phyloP scores from a whole-genome alignment of 768 basidiomycete genomes.

The Termitomyces sp. region DNA sequence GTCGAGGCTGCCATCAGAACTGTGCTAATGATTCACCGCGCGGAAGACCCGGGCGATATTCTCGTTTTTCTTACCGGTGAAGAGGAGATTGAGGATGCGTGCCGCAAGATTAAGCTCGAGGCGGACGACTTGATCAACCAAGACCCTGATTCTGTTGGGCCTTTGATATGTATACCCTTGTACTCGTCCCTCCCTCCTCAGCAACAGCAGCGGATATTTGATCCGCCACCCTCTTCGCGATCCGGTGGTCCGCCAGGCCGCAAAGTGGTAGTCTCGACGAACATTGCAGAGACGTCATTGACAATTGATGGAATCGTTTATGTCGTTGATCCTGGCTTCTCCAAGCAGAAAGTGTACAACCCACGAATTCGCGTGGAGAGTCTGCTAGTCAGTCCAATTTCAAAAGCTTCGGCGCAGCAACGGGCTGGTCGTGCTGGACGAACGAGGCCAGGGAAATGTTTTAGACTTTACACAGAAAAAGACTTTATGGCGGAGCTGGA shows the following conservation, averaged over 20 bases:
- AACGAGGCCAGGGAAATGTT: slow-evolving; percentile 95
- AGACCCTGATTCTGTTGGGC: slow-evolving; percentile 74
- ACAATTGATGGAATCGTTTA: slow-evolving; percentile 99
- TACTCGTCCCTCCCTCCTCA: slow-evolving; percentile 93
- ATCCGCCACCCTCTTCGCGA: slow-evolving; percentile 67
- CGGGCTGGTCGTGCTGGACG: slow-evolving; percentile 94
- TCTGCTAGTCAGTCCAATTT: slow-evolving; percentile 89
- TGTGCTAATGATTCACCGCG: slow-evolving; percentile 94
- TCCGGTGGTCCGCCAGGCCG: slow-evolving; percentile 77
- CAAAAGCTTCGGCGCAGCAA: slow-evolving; percentile 95
- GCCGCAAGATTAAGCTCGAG: slow-evolving; percentile 87
- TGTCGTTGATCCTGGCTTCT: slow-evolving; percentile 96
- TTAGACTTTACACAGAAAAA: slow-evolving; percentile 93
- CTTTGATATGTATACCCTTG: slow-evolving; percentile 83
- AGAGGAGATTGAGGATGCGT: slow-evolving; percentile 97
- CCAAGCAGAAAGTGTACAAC: slow-evolving; percentile 98
- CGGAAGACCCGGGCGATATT: slow-evolving; percentile 90
- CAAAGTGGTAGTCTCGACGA: slow-evolving; percentile 93
- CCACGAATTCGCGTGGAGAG: slow-evolving; percentile 95
- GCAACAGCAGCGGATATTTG: slow-evolving; percentile 97
- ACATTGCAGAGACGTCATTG: slow-evolving; percentile 95
- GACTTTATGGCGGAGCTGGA: slow-evolving; percentile 95
- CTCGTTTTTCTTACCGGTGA: slow-evolving; percentile 96
- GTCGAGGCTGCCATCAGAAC: slow-evolving; percentile 96
- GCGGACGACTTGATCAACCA: slow-evolving; percentile 77